phyloP scores from a whole-genome alignment of 306 rosid species.

The Cyamopsis tetragonoloba region DNA sequence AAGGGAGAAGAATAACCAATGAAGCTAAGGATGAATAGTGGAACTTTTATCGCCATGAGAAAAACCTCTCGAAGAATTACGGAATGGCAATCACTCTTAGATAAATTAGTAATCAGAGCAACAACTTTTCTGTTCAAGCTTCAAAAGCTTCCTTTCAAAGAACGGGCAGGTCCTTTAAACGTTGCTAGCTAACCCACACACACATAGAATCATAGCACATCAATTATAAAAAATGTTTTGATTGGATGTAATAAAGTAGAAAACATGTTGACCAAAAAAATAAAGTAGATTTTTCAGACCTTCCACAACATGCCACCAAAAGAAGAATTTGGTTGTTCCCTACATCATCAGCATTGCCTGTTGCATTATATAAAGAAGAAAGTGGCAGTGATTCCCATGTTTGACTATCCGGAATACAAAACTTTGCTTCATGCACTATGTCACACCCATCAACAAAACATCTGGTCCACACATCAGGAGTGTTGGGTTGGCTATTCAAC shows the following conservation, averaged over 20 bases:
- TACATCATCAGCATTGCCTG: conserved; percentile 39
- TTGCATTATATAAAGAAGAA: conserved; percentile 42
- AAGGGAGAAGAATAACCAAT: background rate
- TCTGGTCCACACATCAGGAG: conserved; percentile 55
- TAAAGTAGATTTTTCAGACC: conserved; percentile 34
- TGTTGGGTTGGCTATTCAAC: conserved; percentile 28
- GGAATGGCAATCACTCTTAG: background rate
- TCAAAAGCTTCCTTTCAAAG: background rate
- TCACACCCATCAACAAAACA: conserved; percentile 58
- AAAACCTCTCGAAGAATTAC: background rate
- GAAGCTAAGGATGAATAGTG: background rate
- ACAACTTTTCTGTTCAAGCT: background rate
- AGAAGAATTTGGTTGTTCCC: conserved; percentile 55
- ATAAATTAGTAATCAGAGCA: background rate
- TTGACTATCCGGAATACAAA: conserved; percentile 76
- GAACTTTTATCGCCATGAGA: background rate
- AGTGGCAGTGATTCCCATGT: conserved; percentile 77
- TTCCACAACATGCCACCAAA: conserved; percentile 73
- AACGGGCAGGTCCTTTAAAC: background rate
- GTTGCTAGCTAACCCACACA: conserved; percentile 16
- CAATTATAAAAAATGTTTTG: background rate
- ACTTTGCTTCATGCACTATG: conserved; percentile 47
- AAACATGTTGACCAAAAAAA: too few species aligned
- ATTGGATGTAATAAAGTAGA: conserved; percentile 13
- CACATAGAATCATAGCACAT: conserved; percentile 18